phyloP scores from a whole-genome alignment of 1,139 yeast species.

The Eremothecium coryli region DNA sequence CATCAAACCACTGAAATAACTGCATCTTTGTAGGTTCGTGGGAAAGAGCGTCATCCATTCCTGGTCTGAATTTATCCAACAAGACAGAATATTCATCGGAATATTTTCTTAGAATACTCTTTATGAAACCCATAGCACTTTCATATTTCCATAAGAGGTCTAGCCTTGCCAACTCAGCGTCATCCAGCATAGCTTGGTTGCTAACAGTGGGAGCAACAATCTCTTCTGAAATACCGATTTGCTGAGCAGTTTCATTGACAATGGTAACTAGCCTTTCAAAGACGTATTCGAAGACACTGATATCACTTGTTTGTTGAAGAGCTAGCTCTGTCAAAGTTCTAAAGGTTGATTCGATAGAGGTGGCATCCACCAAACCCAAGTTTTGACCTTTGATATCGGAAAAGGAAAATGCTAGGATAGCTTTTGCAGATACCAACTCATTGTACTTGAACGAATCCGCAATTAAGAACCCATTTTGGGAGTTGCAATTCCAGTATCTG shows the following conservation, averaged over 20 bases:
- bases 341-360: slow-evolving; percentile 33
- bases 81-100: slow-evolving; percentile 28
- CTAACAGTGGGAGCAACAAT: slow-evolving; percentile 26
- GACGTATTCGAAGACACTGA: slow-evolving; percentile 30
- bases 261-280: slow-evolving; percentile 35
- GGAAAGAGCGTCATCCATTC: slow-evolving; percentile 20
- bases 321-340: slow-evolving; percentile 29
- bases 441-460: slow-evolving; percentile 53
- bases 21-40: slow-evolving; percentile 27
- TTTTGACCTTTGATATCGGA: slow-evolving; percentile 22
- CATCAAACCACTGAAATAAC: slow-evolving; percentile 30
- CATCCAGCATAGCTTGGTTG: slow-evolving; percentile 21
- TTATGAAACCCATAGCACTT: slow-evolving; percentile 30
- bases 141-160: slow-evolving; percentile 35
- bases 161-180: slow-evolving; percentile 20
- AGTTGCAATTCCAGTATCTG: slow-evolving; percentile 72
- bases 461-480: slow-evolving; percentile 69
- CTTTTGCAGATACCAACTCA: slow-evolving; percentile 38
- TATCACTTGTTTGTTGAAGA: slow-evolving; percentile 14
- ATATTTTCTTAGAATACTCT: slow-evolving; percentile 35
- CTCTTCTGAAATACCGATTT: slow-evolving; percentile 22
- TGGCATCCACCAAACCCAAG: slow-evolving; percentile 31
- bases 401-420: slow-evolving; percentile 38
- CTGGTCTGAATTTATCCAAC: slow-evolving; percentile 19
- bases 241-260: slow-evolving; percentile 30